phyloP scores from a whole-genome alignment of 345 rosid species.

The Carallia pectinifolia region DNA sequence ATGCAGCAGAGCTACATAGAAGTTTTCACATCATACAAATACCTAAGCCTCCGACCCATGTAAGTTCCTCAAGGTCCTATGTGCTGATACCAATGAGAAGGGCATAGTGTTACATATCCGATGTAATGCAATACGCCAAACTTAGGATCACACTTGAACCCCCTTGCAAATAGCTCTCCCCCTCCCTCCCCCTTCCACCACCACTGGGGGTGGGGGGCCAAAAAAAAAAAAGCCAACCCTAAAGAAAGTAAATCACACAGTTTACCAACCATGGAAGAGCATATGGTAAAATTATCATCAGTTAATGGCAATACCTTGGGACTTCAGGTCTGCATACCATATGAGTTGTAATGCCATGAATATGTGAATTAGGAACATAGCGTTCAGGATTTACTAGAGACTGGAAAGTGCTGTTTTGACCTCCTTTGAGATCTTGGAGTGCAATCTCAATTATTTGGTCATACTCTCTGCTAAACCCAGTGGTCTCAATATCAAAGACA shows the following conservation, averaged over 20 bases:
- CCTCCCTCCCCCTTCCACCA: no score
- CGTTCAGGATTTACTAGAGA: constrained; percentile 75
- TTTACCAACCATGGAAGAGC: background rate
- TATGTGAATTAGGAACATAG: constrained; percentile 37
- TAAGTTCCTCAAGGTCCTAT: no score
- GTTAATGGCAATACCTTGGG: constrained; percentile 59
- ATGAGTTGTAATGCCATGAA: constrained; percentile 65
- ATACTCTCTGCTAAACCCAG: constrained; percentile 51
- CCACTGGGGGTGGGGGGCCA: no score
- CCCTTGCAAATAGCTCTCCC: no score
- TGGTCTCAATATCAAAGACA: constrained; percentile 73
- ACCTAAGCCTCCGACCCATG: no score
- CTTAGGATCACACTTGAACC: no score
- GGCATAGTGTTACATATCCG: no score
- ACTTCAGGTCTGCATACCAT: constrained; percentile 78
- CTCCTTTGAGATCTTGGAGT: constrained; percentile 76
- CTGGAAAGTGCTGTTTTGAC: constrained; percentile 81
- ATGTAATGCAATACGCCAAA: no score
- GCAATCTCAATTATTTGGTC: constrained; percentile 79
- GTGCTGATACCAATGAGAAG: no score
- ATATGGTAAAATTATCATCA: background rate
- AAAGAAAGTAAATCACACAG: no score
- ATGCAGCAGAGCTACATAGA: no score
- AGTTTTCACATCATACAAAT: no score
- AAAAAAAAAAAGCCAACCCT: background rate